Percentiles rank a stretch among this genome's conserved stretches.
Conservation (phyloP, 2,329 filamentous ascomycete species). For the Fusarium buxicola region DNA sequence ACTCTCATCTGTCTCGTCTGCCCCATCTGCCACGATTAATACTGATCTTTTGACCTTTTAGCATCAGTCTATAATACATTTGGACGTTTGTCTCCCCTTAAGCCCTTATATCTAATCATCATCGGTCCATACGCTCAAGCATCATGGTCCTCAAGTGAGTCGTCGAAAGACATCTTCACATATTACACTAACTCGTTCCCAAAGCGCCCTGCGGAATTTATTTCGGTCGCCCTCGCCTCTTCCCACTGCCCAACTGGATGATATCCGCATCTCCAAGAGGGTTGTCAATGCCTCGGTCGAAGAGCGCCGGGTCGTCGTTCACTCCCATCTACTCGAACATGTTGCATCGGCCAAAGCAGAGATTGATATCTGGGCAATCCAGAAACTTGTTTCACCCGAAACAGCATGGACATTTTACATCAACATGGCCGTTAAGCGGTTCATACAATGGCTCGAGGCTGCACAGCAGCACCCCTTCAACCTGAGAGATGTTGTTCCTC, state of each 20-base stretch:
- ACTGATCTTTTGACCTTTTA: no score
- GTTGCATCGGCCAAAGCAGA: slow-evolving; percentile 16
- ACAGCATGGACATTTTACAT: slow-evolving; percentile 36
- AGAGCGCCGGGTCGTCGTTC: slow-evolving; percentile 9
- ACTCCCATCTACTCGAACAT: slow-evolving; percentile 28
- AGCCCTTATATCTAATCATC: background rate
- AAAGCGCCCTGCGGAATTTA: slow-evolving; percentile 7
- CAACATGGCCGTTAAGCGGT: slow-evolving; percentile 25
- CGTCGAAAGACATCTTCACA: no score
- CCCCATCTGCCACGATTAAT: no score
- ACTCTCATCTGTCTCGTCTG: no score
- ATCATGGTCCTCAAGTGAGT: slow-evolving; percentile 9
- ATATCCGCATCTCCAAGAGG: slow-evolving; percentile 1
- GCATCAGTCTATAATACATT: background rate
- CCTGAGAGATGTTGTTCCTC: slow-evolving; percentile 15
- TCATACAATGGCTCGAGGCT: slow-evolving; percentile 22
- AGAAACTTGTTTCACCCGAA: background rate
- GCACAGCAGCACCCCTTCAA: background rate
- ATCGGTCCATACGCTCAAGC: background rate
- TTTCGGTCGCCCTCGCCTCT: background rate
- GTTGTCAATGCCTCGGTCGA: slow-evolving; percentile 10
- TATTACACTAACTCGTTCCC: background rate
- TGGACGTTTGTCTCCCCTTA: background rate
- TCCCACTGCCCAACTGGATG: slow-evolving; percentile 1
- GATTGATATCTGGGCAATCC: slow-evolving; percentile 20